Conservation (phyloP, 768 basidiomycete genomes). For the Cystobasidium ongulense region DNA sequence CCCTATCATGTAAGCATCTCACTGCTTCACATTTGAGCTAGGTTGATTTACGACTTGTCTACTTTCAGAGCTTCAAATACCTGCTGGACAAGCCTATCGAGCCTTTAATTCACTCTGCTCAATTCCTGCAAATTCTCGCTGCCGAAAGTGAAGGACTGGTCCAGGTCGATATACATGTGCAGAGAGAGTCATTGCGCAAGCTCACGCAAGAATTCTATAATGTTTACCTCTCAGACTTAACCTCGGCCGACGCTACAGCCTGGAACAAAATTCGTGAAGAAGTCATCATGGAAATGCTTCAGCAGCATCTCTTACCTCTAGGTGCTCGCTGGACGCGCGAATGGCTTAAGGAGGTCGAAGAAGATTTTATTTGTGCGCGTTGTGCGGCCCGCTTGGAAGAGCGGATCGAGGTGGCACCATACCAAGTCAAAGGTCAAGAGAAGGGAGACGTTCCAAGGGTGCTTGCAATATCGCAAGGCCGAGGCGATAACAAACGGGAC, state of each 20-base stretch:
- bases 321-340: slow-evolving; percentile 83
- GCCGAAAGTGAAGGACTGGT: slow-evolving; percentile 87
- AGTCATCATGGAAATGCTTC: slow-evolving; percentile 68
- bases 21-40: slow-evolving; percentile 35
- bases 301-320: slow-evolving; percentile 71
- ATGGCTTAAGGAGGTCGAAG: slow-evolving; percentile 78
- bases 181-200: slow-evolving; percentile 55
- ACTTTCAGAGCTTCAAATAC: slow-evolving; percentile 82
- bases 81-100: slow-evolving; percentile 65
- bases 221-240: slow-evolving; percentile 74
- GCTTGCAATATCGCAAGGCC: slow-evolving; percentile 85
- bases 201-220: slow-evolving; percentile 69
- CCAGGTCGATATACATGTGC: slow-evolving; percentile 62
- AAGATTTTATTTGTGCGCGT: slow-evolving; percentile 65
- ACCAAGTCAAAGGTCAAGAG: slow-evolving; percentile 52
- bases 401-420: slow-evolving; percentile 74
- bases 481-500: slow-evolving; percentile 87
- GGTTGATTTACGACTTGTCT: background rate
- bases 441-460: slow-evolving; percentile 68
- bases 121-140: slow-evolving; percentile 80
- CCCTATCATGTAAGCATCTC: slow-evolving; percentile 51
- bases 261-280: slow-evolving; percentile 83
- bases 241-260: slow-evolving; percentile 70
- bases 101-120: slow-evolving; percentile 49
- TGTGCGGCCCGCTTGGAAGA: slow-evolving; percentile 61